These are phyloP conservation scores for Zea mays DNA, from an alignment of 176 grass and related monocot genomes.

Conservation along the genomic window Zm-B73-REFERENCE-NAM-5.0 NC_050097.1:5455501-5456000, in stretches of 20 bases:
- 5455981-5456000: slow-evolving; percentile 66
- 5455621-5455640: slow-evolving; percentile 50
- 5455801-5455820: slow-evolving; percentile 54
- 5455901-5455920: slow-evolving; percentile 63
- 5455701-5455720: no score
- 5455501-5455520: slow-evolving; percentile 48
- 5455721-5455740: no score
- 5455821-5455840: slow-evolving; percentile 65
- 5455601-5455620: slow-evolving; percentile 38
- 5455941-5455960: slow-evolving; percentile 53
- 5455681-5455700: no score
- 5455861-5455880: slow-evolving; percentile 78
- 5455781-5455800: neutral
- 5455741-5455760: no score
- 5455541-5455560: slow-evolving; percentile 52
- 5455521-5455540: slow-evolving; percentile 68
- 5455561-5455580: slow-evolving; percentile 56
- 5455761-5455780: no score
- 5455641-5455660: slow-evolving; percentile 63
- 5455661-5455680: neutral
- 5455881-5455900: slow-evolving; percentile 90
- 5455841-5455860: slow-evolving; percentile 96
- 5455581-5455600: slow-evolving; percentile 50
- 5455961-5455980: slow-evolving; percentile 73
- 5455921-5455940: slow-evolving; percentile 64